These are phyloP conservation scores for Prunus mongolica DNA, from an alignment of 306 rosid species.

Conservation along the genomic window DNA sequence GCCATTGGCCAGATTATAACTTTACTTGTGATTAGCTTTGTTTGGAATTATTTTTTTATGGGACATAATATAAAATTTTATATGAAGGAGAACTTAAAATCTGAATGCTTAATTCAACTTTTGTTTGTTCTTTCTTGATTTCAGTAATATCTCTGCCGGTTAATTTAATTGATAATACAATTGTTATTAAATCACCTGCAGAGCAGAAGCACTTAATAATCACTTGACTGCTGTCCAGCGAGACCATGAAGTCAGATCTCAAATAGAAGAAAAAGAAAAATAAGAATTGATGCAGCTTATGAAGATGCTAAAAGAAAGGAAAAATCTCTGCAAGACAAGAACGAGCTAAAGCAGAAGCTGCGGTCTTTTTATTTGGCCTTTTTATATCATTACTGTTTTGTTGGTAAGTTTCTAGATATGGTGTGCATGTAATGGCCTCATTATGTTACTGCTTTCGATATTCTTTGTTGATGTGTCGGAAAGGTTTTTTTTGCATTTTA, in stretches of 20 bases:
- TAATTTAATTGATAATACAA: not conserved
- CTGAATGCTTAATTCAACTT: not conserved
- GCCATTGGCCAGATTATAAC: not conserved
- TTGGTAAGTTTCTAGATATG: conserved; percentile 1
- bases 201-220: conserved; percentile 89
- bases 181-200: conserved; percentile 23
- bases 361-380: conserved; percentile 40
- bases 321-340: conserved; percentile 72
- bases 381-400: conserved; percentile 11
- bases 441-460: not conserved
- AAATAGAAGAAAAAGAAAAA: conserved; percentile 88
- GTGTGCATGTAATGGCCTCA: not conserved
- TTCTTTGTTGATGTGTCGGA: not conserved
- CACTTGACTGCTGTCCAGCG: conserved; percentile 83
- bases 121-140: not conserved
- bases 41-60: not conserved
- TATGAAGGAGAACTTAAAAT: not conserved
- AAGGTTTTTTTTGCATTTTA: not conserved
- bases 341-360: conserved; percentile 80
- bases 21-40: too few species aligned
- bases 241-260: conserved; percentile 76
- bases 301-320: conserved; percentile 87
- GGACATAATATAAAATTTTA: not conserved
- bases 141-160: not conserved
- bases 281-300: conserved; percentile 79